Base-by-base conservation (phyloP, 2,329 filamentous ascomycete species). In the Fusarium marasasianum region DNA sequence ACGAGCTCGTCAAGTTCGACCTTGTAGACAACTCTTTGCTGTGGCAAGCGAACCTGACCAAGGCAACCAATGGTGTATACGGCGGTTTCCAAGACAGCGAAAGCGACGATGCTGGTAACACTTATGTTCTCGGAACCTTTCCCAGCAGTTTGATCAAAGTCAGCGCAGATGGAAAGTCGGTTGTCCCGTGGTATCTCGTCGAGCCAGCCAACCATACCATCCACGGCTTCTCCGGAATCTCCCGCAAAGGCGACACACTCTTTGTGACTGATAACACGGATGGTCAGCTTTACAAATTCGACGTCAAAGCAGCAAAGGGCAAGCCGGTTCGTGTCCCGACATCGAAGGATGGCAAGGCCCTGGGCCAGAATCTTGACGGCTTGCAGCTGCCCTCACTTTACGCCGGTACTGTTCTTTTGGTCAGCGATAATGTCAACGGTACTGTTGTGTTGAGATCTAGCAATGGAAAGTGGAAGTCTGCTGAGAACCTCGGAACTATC, bases 51-150 rank as follows among this genome's bases (percentile, higher is more conserved):
- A 82, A 84, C 68, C 66, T 85, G 15, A 82, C 80, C 0, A 69
- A 74, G 1, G 56, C 80, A 1, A 79, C 79, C 0, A 57, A 69
- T 0, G 80, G 80, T 8, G 62, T 56, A 0, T 84, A 82, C 67
- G 80, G 82, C 31, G 84, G 82, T 11, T 83, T 80, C 41, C 83
- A 85, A 63, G 84, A 85, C 57, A 76, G 84, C 7, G 83, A 81
- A 43, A 79, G 81, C 57, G 83, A 84, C 54, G 45, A 57, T 2
- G 69, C 69, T 5, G 82, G 82, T 14, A 82, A 83, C 75, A 79
- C 81, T 2, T 85, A 81, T 56, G 80, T 82, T 12, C 73, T 84
- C 2, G 82, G 84, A 45, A 83, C 81, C 0, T 84, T 75, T 14
- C 82, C 83, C 0, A 80, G 81, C 26, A 81, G 80, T 12, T 77